Conservation (phyloP, 306 rosid species). For the Psophocarpus tetragonolobus region DNA sequence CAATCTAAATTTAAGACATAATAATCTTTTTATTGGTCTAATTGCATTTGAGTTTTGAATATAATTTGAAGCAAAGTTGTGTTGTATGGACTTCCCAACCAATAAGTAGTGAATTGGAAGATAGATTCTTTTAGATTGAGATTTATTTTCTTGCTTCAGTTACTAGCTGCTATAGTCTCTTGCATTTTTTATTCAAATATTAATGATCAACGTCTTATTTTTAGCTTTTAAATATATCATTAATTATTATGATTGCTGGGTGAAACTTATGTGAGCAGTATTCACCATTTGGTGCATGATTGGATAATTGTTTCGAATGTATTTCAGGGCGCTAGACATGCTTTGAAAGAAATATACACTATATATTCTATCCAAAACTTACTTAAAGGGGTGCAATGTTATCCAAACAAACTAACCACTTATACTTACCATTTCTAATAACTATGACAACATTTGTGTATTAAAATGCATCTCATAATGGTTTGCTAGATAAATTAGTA, state of each 20-base stretch:
- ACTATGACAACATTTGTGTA: background rate
- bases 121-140: too few species aligned
- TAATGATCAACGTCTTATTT: background rate
- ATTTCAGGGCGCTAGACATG: too few species aligned
- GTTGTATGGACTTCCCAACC: slow-evolving; percentile 1
- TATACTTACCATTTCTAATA: background rate
- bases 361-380: too few species aligned
- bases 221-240: background rate
- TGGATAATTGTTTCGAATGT: too few species aligned
- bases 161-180: background rate
- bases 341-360: too few species aligned
- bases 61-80: background rate
- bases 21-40: background rate
- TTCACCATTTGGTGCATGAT: background rate
- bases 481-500: background rate
- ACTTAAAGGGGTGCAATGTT: too few species aligned
- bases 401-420: too few species aligned
- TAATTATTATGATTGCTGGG: background rate
- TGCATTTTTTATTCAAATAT: background rate
- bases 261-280: background rate
- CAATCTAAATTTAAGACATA: background rate
- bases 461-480: background rate
- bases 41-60: background rate
- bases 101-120: slow-evolving; percentile 4
- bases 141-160: background rate